Percentiles rank a stretch among this genome's conserved stretches.
Conservation (phyloP, 192 early-diverging fungal genomes). For the Entrophospora sp. region DNA sequence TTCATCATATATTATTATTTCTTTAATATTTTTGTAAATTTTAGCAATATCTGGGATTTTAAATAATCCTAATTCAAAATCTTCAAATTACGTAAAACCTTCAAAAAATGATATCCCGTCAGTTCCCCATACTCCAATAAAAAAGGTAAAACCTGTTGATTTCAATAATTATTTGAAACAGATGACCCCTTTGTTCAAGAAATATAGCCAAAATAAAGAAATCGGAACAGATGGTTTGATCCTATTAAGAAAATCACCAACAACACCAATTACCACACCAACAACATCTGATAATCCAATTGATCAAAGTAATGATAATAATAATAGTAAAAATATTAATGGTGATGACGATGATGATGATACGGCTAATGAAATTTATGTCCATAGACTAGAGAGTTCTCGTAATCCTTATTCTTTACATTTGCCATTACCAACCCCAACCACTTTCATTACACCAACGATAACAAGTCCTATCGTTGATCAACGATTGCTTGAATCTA, state of each 20-base stretch:
- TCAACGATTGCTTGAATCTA: constrained; percentile 26
- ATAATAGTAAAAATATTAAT: too few species aligned
- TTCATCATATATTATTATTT: too few species aligned
- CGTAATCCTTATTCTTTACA: constrained; percentile 47
- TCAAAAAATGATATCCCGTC: constrained; percentile 47
- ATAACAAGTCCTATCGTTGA: too few species aligned
- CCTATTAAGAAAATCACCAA: constrained; percentile 31
- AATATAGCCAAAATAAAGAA: constrained; percentile 66
- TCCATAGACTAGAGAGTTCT: constrained; percentile 38
- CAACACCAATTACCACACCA: constrained; percentile 37
- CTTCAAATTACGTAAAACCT: constrained; percentile 36
- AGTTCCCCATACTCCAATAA: constrained; percentile 49
- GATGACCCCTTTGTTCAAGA: constrained; percentile 66
- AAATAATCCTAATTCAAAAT: constrained; percentile 56
- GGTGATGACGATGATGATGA: constrained; percentile 33
- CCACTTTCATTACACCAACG: too few species aligned
- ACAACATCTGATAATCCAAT: constrained; percentile 42
- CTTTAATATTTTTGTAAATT: not conserved
- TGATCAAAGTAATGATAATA: too few species aligned
- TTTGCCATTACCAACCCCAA: constrained; percentile 26
- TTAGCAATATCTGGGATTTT: constrained; percentile 53
- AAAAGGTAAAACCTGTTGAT: constrained; percentile 59
- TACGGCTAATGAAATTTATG: constrained; percentile 31
- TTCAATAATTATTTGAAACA: constrained; percentile 78
- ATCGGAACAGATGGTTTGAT: constrained; percentile 19